These are phyloP conservation scores for Apiotrichum siamense DNA, from an alignment of 1,284 basidiomycete species.

Conservation along the genomic window DNA sequence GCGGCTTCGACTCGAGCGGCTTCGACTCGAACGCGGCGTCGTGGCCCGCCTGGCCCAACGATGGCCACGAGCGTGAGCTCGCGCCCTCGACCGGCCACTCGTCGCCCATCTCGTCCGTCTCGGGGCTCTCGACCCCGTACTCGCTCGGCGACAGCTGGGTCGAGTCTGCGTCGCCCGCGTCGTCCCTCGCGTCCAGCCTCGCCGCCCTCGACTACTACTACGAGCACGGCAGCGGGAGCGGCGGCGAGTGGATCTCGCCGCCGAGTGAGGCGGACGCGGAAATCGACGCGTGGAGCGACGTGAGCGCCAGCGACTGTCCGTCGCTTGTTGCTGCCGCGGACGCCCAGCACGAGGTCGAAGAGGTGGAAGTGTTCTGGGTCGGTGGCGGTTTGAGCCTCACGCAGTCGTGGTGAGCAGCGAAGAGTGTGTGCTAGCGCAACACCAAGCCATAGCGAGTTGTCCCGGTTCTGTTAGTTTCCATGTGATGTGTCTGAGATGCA, in stretches of 20 bases:
- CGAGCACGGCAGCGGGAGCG: background rate
- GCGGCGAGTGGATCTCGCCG: conserved; percentile 20
- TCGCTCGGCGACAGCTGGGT: background rate
- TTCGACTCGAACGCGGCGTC: background rate
- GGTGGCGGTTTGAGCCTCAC: conserved; percentile 2
- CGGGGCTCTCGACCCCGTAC: background rate
- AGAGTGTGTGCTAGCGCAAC: background rate
- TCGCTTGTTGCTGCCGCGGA: background rate
- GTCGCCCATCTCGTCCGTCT: background rate
- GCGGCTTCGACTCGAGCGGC: background rate
- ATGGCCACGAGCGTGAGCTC: no score
- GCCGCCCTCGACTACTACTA: background rate
- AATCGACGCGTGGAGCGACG: conserved; percentile 21
- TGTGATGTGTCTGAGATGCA: no score
- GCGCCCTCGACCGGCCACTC: no score
- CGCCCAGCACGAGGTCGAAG: background rate
- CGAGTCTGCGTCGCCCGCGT: background rate
- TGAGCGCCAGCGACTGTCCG: background rate
- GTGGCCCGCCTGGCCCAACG: background rate
- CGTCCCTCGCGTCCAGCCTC: conserved; percentile 1
- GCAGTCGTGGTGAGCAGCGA: conserved; percentile 1
- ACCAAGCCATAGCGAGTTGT: background rate
- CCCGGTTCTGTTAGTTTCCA: no score
- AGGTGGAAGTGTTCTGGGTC: conserved; percentile 5
- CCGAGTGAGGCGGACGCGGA: conserved; percentile 28